Conservation (phyloP, 1,139 yeast genomes). For the Blastobotrys raffinosifermentans region DNA sequence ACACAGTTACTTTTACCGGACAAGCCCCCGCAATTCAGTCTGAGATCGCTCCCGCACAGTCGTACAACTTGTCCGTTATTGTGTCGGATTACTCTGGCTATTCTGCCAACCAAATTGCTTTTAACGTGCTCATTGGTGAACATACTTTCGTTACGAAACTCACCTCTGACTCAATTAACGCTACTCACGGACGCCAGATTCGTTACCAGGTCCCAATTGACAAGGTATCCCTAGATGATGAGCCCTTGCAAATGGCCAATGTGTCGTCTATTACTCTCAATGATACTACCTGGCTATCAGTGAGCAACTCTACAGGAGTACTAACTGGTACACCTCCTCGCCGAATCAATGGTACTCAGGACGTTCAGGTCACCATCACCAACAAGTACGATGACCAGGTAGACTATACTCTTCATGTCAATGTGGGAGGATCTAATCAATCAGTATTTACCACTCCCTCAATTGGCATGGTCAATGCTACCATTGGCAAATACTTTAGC, state of each 20-base stretch:
- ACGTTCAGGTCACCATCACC: constrained; percentile 50
- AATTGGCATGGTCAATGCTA: constrained; percentile 50
- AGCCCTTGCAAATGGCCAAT: constrained; percentile 42
- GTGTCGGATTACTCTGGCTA: constrained; percentile 76
- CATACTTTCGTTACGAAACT: constrained; percentile 68
- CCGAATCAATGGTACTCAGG: constrained; percentile 34
- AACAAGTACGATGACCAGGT: constrained; percentile 65
- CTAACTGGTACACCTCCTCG: constrained; percentile 51
- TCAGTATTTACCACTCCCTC: constrained; percentile 25
- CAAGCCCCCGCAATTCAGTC: constrained; percentile 84
- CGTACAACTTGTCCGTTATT: constrained; percentile 65
- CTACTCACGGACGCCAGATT: constrained; percentile 55
- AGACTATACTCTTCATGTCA: constrained; percentile 48
- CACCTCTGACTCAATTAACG: constrained; percentile 45
- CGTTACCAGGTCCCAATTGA: constrained; percentile 54
- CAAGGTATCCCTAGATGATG: constrained; percentile 56
- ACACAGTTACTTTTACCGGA: constrained; percentile 66
- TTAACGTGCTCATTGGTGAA: constrained; percentile 77
- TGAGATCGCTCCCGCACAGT: constrained; percentile 76
- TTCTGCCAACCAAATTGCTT: constrained; percentile 64
- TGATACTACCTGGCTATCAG: constrained; percentile 46
- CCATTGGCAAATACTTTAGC: constrained; percentile 52
- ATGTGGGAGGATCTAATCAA: constrained; percentile 30
- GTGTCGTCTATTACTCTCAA: constrained; percentile 48
- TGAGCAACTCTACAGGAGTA: constrained; percentile 39